Evolutionary conservation across 2,329 filamentous ascomycete genomes (phyloP).

Genomic region (Penicillium sp.): DNA sequence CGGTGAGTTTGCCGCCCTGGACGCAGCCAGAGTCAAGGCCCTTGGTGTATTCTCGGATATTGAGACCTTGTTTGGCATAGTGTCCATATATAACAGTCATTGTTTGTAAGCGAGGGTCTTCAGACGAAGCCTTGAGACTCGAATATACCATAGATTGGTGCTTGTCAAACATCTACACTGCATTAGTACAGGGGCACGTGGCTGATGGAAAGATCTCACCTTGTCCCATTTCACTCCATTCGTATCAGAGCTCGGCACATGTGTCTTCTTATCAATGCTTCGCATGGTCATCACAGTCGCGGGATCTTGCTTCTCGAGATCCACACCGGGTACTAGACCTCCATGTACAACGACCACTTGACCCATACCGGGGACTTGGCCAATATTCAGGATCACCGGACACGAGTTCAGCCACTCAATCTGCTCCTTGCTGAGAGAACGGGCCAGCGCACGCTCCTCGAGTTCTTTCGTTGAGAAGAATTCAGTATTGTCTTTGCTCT

Average conservation of each 20-base stretch:
- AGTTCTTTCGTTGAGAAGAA: conserved; percentile 30
- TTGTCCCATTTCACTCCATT: conserved; percentile 63
- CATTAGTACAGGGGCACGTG: not conserved
- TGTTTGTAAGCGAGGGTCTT: conserved; percentile 30
- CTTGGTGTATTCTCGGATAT: conserved; percentile 64
- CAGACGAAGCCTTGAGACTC: conserved; percentile 14
- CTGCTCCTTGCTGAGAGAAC: conserved; percentile 55
- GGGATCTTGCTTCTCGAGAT: conserved; percentile 66
- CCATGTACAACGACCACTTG: conserved; percentile 75
- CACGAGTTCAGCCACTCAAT: conserved; percentile 63
- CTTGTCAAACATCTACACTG: conserved; percentile 48
- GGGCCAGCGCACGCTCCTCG: conserved; percentile 50
- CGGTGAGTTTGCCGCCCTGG: conserved; percentile 68
- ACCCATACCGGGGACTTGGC: conserved; percentile 56
- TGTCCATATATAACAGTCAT: conserved; percentile 82
- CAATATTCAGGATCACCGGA: conserved; percentile 72
- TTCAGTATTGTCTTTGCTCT: conserved; percentile 24
- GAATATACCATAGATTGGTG: conserved; percentile 36
- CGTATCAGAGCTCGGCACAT: conserved; percentile 50
- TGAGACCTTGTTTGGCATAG: conserved; percentile 68
- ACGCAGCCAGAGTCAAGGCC: conserved; percentile 83
- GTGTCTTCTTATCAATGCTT: conserved; percentile 61
- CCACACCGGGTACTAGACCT: conserved; percentile 71
- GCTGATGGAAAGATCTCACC: conserved; percentile 25
- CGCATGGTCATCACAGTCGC: conserved; percentile 90